Evolutionary conservation across 2,329 filamentous ascomycete species (phyloP).

Genomic region (Colletotrichum sp.): DNA sequence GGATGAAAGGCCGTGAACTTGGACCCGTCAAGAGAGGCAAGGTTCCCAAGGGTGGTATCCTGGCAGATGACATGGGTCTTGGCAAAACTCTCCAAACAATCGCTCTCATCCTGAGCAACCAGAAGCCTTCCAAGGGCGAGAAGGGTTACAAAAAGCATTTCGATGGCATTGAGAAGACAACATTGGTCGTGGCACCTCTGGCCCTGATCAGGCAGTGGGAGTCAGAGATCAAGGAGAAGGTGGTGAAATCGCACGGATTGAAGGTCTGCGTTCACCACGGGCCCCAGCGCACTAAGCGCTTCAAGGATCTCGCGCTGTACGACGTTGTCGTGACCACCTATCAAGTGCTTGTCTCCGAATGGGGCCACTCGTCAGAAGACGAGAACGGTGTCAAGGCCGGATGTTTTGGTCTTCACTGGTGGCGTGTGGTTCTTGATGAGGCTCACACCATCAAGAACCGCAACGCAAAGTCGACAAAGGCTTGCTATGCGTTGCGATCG

Average conservation of each 20-base stretch:
- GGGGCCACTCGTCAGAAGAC: slow-evolving; percentile 69
- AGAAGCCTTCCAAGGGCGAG: slow-evolving; percentile 66
- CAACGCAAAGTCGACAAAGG: slow-evolving; percentile 93
- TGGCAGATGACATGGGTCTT: slow-evolving; percentile 96
- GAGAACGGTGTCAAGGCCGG: slow-evolving; percentile 72
- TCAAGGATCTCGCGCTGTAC: slow-evolving; percentile 77
- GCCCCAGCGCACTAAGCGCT: slow-evolving; percentile 79
- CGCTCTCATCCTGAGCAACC: slow-evolving; percentile 83
- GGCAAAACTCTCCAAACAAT: slow-evolving; percentile 97
- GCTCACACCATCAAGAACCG: slow-evolving; percentile 99
- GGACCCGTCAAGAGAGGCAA: slow-evolving; percentile 81
- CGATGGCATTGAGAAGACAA: slow-evolving; percentile 73
- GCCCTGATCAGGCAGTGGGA: slow-evolving; percentile 98
- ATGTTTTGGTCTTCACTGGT: slow-evolving; percentile 93
- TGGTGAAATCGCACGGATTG: slow-evolving; percentile 70
- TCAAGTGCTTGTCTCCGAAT: slow-evolving; percentile 91
- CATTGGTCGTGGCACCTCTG: slow-evolving; percentile 89
- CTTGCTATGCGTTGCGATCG: slow-evolving; percentile 81
- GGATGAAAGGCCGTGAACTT: slow-evolving; percentile 94
- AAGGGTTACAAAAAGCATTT: slow-evolving; percentile 71
- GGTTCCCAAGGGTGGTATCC: slow-evolving; percentile 88
- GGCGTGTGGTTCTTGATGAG: slow-evolving; percentile 92
- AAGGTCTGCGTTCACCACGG: slow-evolving; percentile 92
- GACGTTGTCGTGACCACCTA: slow-evolving; percentile 98
- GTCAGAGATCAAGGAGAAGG: slow-evolving; percentile 84